These are phyloP conservation scores for Lactarius evosmus DNA, from an alignment of 768 basidiomycete species.

Conservation along the genomic window DNA sequence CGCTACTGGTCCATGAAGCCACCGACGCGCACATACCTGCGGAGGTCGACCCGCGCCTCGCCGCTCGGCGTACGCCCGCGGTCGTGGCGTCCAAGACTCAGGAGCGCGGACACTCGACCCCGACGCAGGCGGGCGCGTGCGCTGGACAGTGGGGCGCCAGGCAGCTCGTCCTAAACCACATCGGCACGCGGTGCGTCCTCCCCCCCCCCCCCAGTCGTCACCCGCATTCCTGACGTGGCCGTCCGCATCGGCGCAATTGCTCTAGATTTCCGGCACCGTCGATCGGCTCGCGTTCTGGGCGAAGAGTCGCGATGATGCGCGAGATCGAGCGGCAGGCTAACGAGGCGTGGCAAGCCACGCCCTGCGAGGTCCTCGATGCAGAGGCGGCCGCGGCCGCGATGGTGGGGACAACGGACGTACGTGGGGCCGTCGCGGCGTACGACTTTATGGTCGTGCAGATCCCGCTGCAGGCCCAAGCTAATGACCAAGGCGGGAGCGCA, in stretches of 20 bases:
- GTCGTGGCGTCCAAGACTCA: constrained; percentile 40
- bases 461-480: not conserved
- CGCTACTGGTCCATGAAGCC: constrained; percentile 82
- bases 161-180: constrained; percentile 72
- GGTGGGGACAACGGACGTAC: not conserved
- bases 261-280: constrained; percentile 57
- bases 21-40: constrained; percentile 70
- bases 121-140: constrained; percentile 74
- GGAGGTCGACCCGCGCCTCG: constrained; percentile 48
- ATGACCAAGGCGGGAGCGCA: not conserved
- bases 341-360: constrained; percentile 48
- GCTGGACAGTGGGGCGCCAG: constrained; percentile 59
- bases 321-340: constrained; percentile 66
- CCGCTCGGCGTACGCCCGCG: constrained; percentile 39
- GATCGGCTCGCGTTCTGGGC: constrained; percentile 31
- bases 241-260: too few species aligned
- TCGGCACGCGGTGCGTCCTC: constrained; percentile 56
- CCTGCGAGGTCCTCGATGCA: constrained; percentile 13
- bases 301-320: constrained; percentile 45
- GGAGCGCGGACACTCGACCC: constrained; percentile 74
- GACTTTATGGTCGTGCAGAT: constrained; percentile 28
- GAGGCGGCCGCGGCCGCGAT: too few species aligned
- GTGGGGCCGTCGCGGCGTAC: constrained; percentile 27
- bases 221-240: not conserved
- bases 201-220: not conserved